Base-by-base conservation (phyloP, 306 rosid species). In the Vicia faba region DNA sequence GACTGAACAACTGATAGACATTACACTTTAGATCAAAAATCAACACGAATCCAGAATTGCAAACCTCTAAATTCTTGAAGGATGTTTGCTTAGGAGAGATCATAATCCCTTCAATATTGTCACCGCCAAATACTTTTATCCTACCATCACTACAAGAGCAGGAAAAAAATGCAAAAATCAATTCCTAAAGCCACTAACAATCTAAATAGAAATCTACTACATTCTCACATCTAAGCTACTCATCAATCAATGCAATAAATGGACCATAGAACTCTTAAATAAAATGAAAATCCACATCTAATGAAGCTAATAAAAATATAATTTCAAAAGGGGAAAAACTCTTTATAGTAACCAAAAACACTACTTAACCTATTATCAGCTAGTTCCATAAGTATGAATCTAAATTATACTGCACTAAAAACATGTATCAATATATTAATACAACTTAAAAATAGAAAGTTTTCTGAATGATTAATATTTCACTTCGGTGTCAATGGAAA, bases 81-180 rank as follows among this genome's bases (percentile, higher is more conserved):
- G 95, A 81, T 44, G 72, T 73, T 7, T 76, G 75, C 82, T 87
- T 85, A 15, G 86, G 84, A 71, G 90, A 85, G 75, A 74, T 65
- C 53, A 92, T 81, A 79, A 79, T 81, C 61, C 86, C 97, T 84
- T 92, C 95, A 71, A 92, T 81, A 67, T 76, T 81, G 76, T 85
- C 85, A 41, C 90, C 92, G 59, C 96, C 97, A 43, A 87, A 80
- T 61, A 92, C 86, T 81, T 92, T 92, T 81, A 92, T 89, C 81
- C 91, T 82, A 18, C 97, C 97, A 82, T 92, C 96, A 69, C 97
- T 92, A 77, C 87, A 81, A 63, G 62, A 66, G 72, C 9, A n/a
- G 23, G 63, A 76, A 81, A 57, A 60, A 64, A 70, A 61, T 33
- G 16, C n/a, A 8, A 4, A 50, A 53, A 54, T 78, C 73, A 75